phyloP scores from a whole-genome alignment of 331 rosid species.

The Erythrophleum ivorense region DNA sequence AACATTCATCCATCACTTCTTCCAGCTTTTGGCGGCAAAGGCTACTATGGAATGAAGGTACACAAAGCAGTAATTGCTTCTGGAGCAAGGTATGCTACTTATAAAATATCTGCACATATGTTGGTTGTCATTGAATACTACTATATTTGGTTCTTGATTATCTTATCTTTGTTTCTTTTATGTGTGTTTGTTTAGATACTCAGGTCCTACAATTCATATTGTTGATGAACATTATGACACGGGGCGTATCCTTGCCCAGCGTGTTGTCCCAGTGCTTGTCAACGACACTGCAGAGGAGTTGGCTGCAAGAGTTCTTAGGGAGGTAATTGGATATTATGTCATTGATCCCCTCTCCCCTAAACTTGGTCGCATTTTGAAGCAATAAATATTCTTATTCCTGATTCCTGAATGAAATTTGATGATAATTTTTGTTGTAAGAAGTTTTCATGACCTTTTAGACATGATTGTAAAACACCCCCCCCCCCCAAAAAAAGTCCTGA shows the following conservation, averaged over 20 bases:
- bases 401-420: conserved; percentile 24
- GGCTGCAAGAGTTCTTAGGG: conserved; percentile 83
- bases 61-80: conserved; percentile 91
- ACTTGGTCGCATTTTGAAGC: background rate
- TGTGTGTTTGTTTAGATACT: conserved; percentile 53
- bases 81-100: conserved; percentile 71
- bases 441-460: conserved; percentile 19
- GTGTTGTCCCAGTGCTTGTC: conserved; percentile 80
- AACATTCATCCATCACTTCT: conserved; percentile 96
- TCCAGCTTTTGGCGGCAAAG: conserved; percentile 98
- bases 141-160: background rate
- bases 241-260: conserved; percentile 86
- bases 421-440: conserved; percentile 16
- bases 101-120: background rate
- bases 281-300: conserved; percentile 74
- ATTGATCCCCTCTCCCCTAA: background rate
- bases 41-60: conserved; percentile 88
- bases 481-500: conserved; percentile 44
- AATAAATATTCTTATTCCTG: background rate
- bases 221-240: conserved; percentile 94
- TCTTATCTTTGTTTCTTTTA: background rate
- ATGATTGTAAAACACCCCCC: background rate
- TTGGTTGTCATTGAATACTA: background rate
- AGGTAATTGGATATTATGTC: conserved; percentile 53
- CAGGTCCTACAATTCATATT: conserved; percentile 93